Evolutionary conservation across 208 protist genomes (phyloP), one percentile per base, ranked within the genome.

Genomic region (Trypanosoma cruzi): DNA sequence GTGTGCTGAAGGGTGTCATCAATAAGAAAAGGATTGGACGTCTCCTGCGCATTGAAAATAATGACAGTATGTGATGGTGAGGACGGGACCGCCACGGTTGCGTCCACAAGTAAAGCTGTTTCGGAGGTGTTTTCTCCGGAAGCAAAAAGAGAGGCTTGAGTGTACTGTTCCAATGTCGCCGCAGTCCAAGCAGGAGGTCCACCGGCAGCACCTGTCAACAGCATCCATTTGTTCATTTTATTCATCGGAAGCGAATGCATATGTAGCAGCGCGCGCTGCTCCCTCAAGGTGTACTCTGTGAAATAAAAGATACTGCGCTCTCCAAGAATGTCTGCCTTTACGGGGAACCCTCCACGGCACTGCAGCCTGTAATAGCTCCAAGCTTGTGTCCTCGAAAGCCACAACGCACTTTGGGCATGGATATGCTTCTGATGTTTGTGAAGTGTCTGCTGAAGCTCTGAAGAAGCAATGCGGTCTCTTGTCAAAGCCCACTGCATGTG

Each of bases 11-110:
- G 79, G 8, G 70, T 28, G 26, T 68, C 26, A 57, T 95, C 90
- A 32, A 93, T 36, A 8, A 80, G 55, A 65, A 90, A 95, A 1
- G 90, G 85, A 52, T 95, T 95, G n/a, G 59, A 85, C n/a, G 83
- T 92, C 52, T 95, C 80, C 64, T 95, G 90, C 7, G 80, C 80
- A 63, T 93, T 95, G 40, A 87, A 69, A 52, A 95, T 31, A 28
- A 48, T 52, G 18, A 63, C 14, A 1, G 29, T 32, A 5, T 28
- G 55, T 36, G 31, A 50, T n/a, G 62, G 62, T 26, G 22, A 49
- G 14, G 60, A 58, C 44, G 71, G 63, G 2, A 65, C 6, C 7
- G 64, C 59, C 29, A 75, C 63, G 0, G 4, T 40, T 2, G 62
- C 56, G 26, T 75, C 71, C n/a, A 75, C 46, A 48, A 75, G 52